phyloP scores from a whole-genome alignment of 257 asterid genomes.

The Capsicum baccatum region DNA sequence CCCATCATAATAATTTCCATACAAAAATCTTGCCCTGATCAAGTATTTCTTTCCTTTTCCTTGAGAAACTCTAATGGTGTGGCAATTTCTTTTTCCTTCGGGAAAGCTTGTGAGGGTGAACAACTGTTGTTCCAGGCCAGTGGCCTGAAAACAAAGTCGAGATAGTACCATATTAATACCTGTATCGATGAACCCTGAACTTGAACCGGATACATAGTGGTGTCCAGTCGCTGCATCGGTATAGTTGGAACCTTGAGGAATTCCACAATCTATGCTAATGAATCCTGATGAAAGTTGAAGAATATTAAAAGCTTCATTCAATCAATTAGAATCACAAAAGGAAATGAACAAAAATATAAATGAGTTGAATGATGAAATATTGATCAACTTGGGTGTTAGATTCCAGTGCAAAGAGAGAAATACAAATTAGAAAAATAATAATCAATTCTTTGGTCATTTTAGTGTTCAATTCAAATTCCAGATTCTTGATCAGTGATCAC shows the following conservation, averaged over 20 bases:
- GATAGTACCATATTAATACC: background rate
- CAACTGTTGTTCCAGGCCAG: background rate
- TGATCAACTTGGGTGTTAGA: background rate
- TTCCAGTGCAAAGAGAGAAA: background rate
- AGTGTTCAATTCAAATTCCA: background rate
- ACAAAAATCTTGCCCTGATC: slow-evolving; percentile 32
- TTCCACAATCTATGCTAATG: background rate
- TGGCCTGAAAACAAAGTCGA: background rate
- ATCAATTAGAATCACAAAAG: background rate
- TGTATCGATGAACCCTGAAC: background rate
- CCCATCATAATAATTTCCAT: slow-evolving; percentile 36
- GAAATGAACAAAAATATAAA: too few species aligned
- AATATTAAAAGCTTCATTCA: too few species aligned
- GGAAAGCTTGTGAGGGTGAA: slow-evolving; percentile 20
- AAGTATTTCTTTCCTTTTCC: slow-evolving; percentile 27
- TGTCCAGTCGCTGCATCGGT: background rate
- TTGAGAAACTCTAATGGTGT: background rate
- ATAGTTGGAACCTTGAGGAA: background rate
- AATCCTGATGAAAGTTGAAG: background rate
- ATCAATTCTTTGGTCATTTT: background rate
- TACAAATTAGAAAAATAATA: background rate
- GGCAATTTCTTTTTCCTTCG: slow-evolving; percentile 24
- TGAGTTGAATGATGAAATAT: too few species aligned
- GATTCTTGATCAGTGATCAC: background rate
- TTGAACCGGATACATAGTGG: slow-evolving; percentile 16